phyloP scores from a whole-genome alignment of 1,284 basidiomycete genomes.

The Jaminaea rosea region DNA sequence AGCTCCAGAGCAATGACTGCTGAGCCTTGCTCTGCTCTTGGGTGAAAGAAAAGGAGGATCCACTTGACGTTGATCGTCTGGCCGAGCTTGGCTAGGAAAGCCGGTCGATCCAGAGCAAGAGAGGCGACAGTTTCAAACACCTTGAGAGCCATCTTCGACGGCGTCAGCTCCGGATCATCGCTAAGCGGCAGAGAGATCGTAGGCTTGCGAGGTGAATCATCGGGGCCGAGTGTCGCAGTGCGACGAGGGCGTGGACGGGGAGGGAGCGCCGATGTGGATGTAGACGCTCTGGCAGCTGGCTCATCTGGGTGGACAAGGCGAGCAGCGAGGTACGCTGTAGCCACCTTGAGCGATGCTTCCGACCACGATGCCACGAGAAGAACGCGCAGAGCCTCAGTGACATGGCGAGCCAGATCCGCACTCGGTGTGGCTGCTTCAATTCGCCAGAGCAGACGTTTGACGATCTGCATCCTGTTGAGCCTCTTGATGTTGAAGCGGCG shows the following conservation, averaged over 20 bases:
- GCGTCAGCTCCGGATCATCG: background rate
- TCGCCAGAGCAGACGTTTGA: conserved; percentile 69
- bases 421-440: conserved; percentile 54
- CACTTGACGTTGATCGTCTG: conserved; percentile 25
- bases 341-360: conserved; percentile 68
- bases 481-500: conserved; percentile 31
- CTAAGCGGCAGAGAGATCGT: background rate
- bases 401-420: conserved; percentile 7
- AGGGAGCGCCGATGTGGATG: background rate
- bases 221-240: no score
- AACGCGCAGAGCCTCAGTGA: conserved; percentile 13
- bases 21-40: conserved; percentile 18
- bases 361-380: conserved; percentile 55
- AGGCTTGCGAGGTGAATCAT: no score
- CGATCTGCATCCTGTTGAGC: conserved; percentile 51
- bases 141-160: no score
- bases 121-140: conserved; percentile 21
- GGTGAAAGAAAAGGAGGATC: conserved; percentile 36
- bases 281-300: no score
- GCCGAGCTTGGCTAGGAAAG: conserved; percentile 16
- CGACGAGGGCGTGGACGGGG: no score
- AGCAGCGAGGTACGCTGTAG: conserved; percentile 74
- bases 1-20: conserved; percentile 22
- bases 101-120: conserved; percentile 14
- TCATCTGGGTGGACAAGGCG: conserved; percentile 57